Evolutionary conservation across 1,284 basidiomycete genomes (phyloP).

Genomic region (Ceratorhiza oryzae-sativae): DNA sequence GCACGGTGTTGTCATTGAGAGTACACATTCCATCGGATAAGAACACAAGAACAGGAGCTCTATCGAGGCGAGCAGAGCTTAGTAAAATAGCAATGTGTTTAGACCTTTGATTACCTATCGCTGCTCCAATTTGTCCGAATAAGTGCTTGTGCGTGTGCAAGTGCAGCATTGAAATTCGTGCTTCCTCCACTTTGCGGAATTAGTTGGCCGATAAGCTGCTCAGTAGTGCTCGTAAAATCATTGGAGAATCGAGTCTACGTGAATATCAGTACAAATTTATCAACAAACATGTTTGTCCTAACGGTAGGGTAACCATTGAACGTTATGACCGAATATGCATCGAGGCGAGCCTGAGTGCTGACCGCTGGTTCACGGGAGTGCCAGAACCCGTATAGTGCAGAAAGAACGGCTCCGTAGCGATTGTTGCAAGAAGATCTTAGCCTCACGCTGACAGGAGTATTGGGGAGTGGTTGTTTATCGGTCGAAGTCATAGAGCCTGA

Average conservation of each 20-base stretch:
- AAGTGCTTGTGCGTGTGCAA: slow-evolving; percentile 51
- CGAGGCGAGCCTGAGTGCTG: slow-evolving; percentile 55
- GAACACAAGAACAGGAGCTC: slow-evolving; percentile 65
- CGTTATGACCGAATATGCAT: slow-evolving; percentile 61
- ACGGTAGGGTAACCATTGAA: slow-evolving; percentile 54
- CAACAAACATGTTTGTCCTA: slow-evolving; percentile 57
- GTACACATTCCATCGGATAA: slow-evolving; percentile 64
- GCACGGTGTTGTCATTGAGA: slow-evolving; percentile 55
- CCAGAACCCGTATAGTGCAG: slow-evolving; percentile 63
- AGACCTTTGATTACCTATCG: slow-evolving; percentile 55
- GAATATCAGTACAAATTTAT: slow-evolving; percentile 47
- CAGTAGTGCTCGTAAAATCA: slow-evolving; percentile 59
- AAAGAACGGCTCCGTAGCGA: slow-evolving; percentile 64
- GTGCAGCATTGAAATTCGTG: slow-evolving; percentile 59
- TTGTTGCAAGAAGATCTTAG: slow-evolving; percentile 56
- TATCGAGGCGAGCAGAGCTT: slow-evolving; percentile 45
- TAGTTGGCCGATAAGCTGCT: slow-evolving; percentile 55
- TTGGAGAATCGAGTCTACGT: slow-evolving; percentile 48
- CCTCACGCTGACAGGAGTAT: slow-evolving; percentile 55
- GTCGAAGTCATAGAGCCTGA: slow-evolving; percentile 58
- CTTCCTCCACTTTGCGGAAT: slow-evolving; percentile 54
- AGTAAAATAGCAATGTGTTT: background rate
- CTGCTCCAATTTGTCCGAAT: slow-evolving; percentile 62
- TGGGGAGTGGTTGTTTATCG: slow-evolving; percentile 57
- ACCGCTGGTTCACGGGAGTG: slow-evolving; percentile 55